Conservation (phyloP, 108 stramenopile species). For the Parmales sp. region DNA sequence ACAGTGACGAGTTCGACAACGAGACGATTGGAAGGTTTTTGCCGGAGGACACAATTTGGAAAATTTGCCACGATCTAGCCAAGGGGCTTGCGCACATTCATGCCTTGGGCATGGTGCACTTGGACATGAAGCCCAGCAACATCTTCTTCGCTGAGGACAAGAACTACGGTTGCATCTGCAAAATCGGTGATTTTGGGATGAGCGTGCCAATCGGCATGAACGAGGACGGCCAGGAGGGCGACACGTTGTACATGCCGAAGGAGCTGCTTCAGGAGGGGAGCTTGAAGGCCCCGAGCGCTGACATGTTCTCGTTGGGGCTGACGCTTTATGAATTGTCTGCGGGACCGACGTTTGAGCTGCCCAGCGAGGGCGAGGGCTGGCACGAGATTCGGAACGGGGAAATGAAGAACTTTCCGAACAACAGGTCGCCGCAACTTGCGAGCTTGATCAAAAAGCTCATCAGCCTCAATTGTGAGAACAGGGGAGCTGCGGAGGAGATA, state of each 20-base stretch:
- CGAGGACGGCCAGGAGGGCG: constrained; percentile 75
- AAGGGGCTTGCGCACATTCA: constrained; percentile 67
- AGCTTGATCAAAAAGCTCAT: constrained; percentile 47
- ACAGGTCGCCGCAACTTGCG: constrained; percentile 33
- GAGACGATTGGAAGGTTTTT: constrained; percentile 28
- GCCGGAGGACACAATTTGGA: constrained; percentile 61
- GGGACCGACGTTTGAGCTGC: constrained; percentile 34
- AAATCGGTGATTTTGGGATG: constrained; percentile 77
- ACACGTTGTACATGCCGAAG: constrained; percentile 59
- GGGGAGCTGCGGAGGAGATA: constrained; percentile 57
- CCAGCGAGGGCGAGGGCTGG: constrained; percentile 60
- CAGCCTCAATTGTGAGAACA: constrained; percentile 25
- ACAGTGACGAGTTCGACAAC: background rate
- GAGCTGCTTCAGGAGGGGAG: constrained; percentile 41
- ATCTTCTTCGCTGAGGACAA: constrained; percentile 53
- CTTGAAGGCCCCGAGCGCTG: constrained; percentile 50
- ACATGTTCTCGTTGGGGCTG: constrained; percentile 70
- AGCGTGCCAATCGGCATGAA: constrained; percentile 53
- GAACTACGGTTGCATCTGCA: constrained; percentile 60
- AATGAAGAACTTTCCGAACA: constrained; percentile 38
- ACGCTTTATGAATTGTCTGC: constrained; percentile 63
- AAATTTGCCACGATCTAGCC: constrained; percentile 69
- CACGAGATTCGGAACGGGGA: constrained; percentile 48
- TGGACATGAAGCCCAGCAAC: constrained; percentile 75
- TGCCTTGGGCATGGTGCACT: constrained; percentile 58